Base-by-base conservation (phyloP, 208 protist species). In the Leishmania martiniquensis region DNA sequence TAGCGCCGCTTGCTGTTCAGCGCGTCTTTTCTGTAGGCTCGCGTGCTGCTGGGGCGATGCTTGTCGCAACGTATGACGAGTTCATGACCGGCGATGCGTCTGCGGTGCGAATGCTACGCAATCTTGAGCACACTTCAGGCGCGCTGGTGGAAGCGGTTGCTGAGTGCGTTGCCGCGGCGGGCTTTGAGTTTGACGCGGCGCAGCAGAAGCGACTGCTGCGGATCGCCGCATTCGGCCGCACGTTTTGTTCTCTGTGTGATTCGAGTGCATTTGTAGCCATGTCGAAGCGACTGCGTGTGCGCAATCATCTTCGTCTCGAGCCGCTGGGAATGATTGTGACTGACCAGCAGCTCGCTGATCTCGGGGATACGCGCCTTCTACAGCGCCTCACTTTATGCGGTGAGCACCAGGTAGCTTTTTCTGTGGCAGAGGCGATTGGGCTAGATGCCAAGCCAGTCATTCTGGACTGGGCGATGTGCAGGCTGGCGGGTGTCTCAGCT, bases 171-270 rank as follows among this genome's bases (percentile, higher is more conserved):
- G 78, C 78, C 12, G 90, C 97, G 22, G 97, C 98, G 0, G 90
- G 89, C 4, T 92, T 93, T 75, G 95, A 98, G 78, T 94, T 98
- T 37, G 82, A 89, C 15, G 49, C 85, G 7, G 65, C 71, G 6
- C 86, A 96, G 59, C 97, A 99, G 74, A 93, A 93, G 60, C 77
- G 90, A 4, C 80, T 99, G 34, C 80, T 99, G 25, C 89, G 95
- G 68, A 96, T 98, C 9, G 97, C 98, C 32, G 83, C 87, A 6
- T 99, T 98, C 83, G 98, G 98, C 44, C 98, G 98, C 80, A 96
- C 92, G 60, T 99, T 99, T 84, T 89, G 89, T 51, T 82, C 96
- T 1, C 71, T 84, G 17, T 98, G 93, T 80, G 88, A 97, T 60
- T 85, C 95, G 1, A 72, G 91, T 37, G 69, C 77, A 49, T 98